Percentiles rank a stretch among this genome's conserved stretches.
Conservation (phyloP, 2,329 filamentous ascomycete species). For the Aspergillus nomiae region DNA sequence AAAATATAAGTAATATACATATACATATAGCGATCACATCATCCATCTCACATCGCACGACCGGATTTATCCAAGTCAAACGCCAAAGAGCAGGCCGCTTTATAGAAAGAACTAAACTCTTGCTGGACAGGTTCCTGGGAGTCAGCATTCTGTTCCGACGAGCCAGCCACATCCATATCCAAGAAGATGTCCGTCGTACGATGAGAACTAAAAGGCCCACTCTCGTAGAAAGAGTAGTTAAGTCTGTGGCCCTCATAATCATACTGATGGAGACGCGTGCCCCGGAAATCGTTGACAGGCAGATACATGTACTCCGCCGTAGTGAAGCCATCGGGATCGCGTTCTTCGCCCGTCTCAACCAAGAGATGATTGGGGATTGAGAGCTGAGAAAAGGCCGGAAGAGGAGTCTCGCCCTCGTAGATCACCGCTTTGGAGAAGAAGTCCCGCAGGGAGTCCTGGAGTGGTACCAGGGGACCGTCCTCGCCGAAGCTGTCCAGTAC, state of each 20-base stretch:
- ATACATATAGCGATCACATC: neutral
- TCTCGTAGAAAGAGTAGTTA: conserved; percentile 34
- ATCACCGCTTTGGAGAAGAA: conserved; percentile 21
- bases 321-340: conserved; percentile 16
- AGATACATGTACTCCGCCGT: conserved; percentile 39
- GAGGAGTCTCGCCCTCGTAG: conserved; percentile 15
- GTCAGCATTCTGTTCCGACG: neutral
- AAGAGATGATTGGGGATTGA: conserved; percentile 30
- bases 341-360: neutral
- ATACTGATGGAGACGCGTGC: conserved; percentile 33
- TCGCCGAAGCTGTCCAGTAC: conserved; percentile 20
- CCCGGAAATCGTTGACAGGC: conserved; percentile 31
- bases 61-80: conserved; percentile 34
- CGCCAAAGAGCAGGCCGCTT: conserved; percentile 39
- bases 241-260: conserved; percentile 35
- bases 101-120: conserved; percentile 40
- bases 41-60: conserved; percentile 7
- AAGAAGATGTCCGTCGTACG: conserved; percentile 35
- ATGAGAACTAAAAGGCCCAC: conserved; percentile 33
- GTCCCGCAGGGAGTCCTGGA: conserved; percentile 24
- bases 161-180: conserved; percentile 26
- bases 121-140: conserved; percentile 18
- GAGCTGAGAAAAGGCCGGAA: conserved; percentile 36
- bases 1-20: conserved; percentile 9
- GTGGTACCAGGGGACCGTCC: conserved; percentile 17